These are phyloP conservation scores for Mucor circinelloides DNA, from an alignment of 371 early-diverging fungal genomes.

Conservation along the genomic window DNA sequence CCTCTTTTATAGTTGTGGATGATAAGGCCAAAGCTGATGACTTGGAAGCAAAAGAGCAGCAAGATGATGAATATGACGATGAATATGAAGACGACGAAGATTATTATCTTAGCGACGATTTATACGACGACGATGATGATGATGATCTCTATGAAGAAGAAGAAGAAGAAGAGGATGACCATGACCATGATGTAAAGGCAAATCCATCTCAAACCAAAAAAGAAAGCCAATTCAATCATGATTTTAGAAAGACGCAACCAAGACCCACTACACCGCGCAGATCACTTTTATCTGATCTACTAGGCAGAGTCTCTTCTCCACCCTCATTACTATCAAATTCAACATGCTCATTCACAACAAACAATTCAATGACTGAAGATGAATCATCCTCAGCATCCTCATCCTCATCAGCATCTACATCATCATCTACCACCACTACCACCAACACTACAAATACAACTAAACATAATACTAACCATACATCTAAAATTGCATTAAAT, in stretches of 20 bases:
- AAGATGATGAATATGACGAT: neutral
- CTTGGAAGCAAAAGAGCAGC: neutral
- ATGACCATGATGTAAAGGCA: conserved; percentile 13
- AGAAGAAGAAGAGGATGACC: conserved; percentile 29
- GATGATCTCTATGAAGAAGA: conserved; percentile 21
- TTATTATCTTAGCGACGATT: neutral
- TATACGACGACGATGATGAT: conserved; percentile 13
- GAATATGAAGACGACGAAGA: neutral
- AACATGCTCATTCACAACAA: conserved; percentile 16
- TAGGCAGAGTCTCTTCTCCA: conserved; percentile 15
- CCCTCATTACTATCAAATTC: conserved; percentile 22
- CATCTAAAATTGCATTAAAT: neutral
- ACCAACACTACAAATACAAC: neutral
- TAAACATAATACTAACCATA: conserved; percentile 1
- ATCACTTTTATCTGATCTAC: conserved; percentile 26
- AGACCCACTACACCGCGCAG: conserved; percentile 24
- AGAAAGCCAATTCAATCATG: conserved; percentile 3
- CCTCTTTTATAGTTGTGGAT: neutral
- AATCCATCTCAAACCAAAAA: neutral
- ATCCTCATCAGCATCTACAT: neutral
- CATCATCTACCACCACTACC: neutral
- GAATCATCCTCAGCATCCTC: neutral
- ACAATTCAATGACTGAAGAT: neutral
- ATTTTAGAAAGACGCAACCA: conserved; percentile 25
- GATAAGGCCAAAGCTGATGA: neutral